A percentile compares a stretch with the other conserved stretches of the same genome.
phyloP scores from a whole-genome alignment of 2,329 filamentous ascomycete genomes.

The Colletotrichum endophyticum region DNA sequence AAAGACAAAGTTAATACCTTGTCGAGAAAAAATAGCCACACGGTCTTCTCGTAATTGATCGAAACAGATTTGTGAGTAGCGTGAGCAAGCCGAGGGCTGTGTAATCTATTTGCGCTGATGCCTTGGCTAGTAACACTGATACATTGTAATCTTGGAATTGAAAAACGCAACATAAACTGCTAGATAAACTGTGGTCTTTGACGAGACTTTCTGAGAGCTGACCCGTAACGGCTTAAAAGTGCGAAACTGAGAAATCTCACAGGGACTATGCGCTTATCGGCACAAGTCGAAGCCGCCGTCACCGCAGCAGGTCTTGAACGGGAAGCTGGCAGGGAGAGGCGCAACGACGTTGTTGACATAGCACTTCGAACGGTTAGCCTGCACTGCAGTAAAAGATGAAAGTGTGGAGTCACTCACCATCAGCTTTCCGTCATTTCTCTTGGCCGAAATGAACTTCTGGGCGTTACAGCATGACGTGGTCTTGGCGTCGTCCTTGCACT shows the following conservation, averaged over 20 bases:
- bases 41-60: not conserved
- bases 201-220: not conserved
- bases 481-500: not conserved
- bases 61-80: not conserved
- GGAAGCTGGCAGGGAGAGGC: not conserved
- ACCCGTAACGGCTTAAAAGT: not conserved
- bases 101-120: not conserved
- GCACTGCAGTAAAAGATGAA: not conserved
- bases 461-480: not conserved
- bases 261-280: not conserved
- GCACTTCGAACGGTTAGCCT: not conserved
- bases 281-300: not conserved
- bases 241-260: not conserved
- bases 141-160: not conserved
- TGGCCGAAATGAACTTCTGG: not conserved
- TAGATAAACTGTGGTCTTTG: not conserved
- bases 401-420: not conserved
- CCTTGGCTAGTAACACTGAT: not conserved
- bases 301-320: not conserved
- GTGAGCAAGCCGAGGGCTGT: not conserved
- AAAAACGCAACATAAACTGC: not conserved
- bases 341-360: not conserved
- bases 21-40: not conserved
- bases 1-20: not conserved
- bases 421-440: not conserved